These are phyloP conservation scores for Saccharum spontaneum DNA, from an alignment of 176 grass and related monocot species.

Conservation along the genomic window DNA sequence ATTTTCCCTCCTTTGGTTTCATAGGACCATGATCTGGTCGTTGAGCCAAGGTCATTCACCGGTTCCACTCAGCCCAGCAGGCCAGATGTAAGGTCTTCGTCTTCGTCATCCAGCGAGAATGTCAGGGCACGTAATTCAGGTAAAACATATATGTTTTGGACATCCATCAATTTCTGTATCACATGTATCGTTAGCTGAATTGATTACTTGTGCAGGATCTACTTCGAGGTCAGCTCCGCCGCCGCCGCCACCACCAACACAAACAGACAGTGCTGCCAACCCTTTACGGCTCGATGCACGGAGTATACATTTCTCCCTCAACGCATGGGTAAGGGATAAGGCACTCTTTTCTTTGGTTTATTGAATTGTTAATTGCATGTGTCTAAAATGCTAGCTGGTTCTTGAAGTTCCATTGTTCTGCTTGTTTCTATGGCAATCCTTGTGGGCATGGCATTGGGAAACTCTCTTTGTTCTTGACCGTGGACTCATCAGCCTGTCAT, in stretches of 20 bases:
- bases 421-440: not conserved
- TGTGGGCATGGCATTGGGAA: not conserved
- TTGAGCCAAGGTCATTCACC: conserved; percentile 61
- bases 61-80: conserved; percentile 46
- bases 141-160: conserved; percentile 10
- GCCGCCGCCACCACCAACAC: conserved; percentile 11
- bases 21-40: conserved; percentile 71
- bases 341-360: not conserved
- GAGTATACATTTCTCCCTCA: conserved; percentile 83
- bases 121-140: conserved; percentile 61
- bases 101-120: conserved; percentile 50
- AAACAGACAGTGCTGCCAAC: conserved; percentile 36
- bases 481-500: not conserved
- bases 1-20: not conserved
- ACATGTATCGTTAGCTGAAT: not conserved
- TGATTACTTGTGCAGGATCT: conserved; percentile 48
- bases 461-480: not conserved
- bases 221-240: conserved; percentile 44
- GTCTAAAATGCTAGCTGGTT: not conserved
- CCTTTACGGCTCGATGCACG: conserved; percentile 61
- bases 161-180: not conserved
- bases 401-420: not conserved
- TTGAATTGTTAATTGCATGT: not conserved
- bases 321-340: conserved; percentile 77
- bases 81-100: conserved; percentile 60